Evolutionary conservation across 1,284 basidiomycete genomes (phyloP).

Genomic region (Amylostereum areolatum): DNA sequence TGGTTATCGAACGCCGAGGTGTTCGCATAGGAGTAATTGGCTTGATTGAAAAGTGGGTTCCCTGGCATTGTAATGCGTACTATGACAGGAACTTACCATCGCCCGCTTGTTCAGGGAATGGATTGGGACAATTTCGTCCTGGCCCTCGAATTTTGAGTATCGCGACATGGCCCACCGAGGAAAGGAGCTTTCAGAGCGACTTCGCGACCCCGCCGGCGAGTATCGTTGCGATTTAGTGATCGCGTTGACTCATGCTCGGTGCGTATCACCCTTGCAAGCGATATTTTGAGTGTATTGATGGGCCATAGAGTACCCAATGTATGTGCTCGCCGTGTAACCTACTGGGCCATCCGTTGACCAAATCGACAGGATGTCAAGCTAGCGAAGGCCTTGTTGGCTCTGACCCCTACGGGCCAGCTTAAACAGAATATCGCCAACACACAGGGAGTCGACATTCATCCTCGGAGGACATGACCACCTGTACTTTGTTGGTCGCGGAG

Average conservation of each 20-base stretch:
- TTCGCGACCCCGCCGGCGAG: constrained; percentile 68
- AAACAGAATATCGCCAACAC: constrained; percentile 35
- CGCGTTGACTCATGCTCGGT: constrained; percentile 77
- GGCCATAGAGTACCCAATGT: constrained; percentile 55
- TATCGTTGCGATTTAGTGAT: constrained; percentile 75
- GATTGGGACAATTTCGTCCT: constrained; percentile 81
- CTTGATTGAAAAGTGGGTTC: constrained; percentile 70
- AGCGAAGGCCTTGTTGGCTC: constrained; percentile 57
- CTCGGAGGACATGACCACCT: constrained; percentile 91
- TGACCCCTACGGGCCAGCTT: constrained; percentile 50
- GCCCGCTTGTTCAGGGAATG: constrained; percentile 52
- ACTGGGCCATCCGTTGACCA: constrained; percentile 15
- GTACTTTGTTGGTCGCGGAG: constrained; percentile 79
- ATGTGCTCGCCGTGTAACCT: constrained; percentile 22
- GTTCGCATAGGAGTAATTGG: constrained; percentile 76
- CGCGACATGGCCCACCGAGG: constrained; percentile 64
- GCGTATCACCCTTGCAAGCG: constrained; percentile 5
- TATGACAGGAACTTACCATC: background rate
- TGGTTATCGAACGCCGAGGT: constrained; percentile 61
- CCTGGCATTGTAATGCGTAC: background rate
- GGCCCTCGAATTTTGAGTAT: constrained; percentile 71
- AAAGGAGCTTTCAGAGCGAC: constrained; percentile 56
- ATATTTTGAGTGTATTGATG: background rate
- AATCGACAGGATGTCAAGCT: constrained; percentile 57
- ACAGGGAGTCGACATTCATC: constrained; percentile 82